Percentiles rank a stretch among this genome's conserved stretches.
phyloP scores from a whole-genome alignment of 306 rosid genomes.

The Cucurbita maxima region DNA sequence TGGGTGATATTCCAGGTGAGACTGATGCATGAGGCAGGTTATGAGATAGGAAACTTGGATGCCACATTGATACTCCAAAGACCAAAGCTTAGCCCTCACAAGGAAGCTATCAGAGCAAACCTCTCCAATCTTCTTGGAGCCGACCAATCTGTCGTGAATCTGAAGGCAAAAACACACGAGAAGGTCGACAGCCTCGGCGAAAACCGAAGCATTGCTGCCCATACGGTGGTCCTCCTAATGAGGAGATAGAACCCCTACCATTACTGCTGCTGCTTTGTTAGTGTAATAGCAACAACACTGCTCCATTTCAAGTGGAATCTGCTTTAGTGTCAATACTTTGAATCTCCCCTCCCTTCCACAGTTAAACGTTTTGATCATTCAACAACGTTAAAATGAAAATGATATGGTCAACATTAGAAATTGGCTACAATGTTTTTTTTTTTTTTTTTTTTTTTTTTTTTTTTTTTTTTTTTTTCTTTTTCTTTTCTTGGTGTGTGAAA shows the following conservation, averaged over 20 bases:
- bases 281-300: background rate
- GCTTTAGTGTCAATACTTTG: background rate
- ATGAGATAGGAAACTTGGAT: slow-evolving; percentile 81
- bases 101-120: slow-evolving; percentile 75
- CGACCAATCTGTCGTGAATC: slow-evolving; percentile 71
- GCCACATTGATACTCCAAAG: slow-evolving; percentile 89
- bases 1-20: slow-evolving; percentile 40
- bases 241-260: slow-evolving; percentile 27
- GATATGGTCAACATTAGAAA: background rate
- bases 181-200: slow-evolving; percentile 96
- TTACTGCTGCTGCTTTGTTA: background rate
- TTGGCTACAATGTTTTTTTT: background rate
- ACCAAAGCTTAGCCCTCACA: slow-evolving; percentile 90
- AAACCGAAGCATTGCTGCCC: slow-evolving; percentile 92
- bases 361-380: slow-evolving; percentile 2
- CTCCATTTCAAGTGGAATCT: background rate
- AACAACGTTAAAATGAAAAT: background rate
- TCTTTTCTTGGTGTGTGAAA: no score
- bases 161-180: slow-evolving; percentile 95
- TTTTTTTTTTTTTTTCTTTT: background rate
- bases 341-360: background rate
- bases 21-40: slow-evolving; percentile 85
- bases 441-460: background rate
- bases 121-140: slow-evolving; percentile 80
- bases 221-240: slow-evolving; percentile 91